Percentiles rank a stretch among this genome's conserved stretches.
Evolutionary conservation across 108 stramenopile species (phyloP).

Genomic region (Nitzschia putrida): DNA sequence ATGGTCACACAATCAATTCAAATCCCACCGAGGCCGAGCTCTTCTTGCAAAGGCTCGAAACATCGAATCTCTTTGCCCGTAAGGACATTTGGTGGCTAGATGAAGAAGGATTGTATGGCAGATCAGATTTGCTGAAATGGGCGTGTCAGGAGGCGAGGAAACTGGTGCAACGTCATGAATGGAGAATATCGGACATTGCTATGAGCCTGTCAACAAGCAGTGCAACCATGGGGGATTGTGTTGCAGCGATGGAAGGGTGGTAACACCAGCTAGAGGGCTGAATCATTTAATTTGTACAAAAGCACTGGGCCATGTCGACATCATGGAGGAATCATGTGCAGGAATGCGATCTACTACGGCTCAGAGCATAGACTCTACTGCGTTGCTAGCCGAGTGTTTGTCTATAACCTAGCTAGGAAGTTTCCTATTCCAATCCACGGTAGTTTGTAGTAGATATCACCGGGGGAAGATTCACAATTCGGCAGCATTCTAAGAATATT

Average conservation of each 20-base stretch:
- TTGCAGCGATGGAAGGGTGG: constrained; percentile 83
- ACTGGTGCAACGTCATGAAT: constrained; percentile 64
- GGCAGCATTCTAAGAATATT: too few species aligned
- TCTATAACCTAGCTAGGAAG: too few species aligned
- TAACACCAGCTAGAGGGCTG: too few species aligned
- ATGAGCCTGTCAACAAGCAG: constrained; percentile 77
- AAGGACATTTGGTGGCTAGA: constrained; percentile 29
- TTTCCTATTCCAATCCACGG: too few species aligned
- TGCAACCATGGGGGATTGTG: constrained; percentile 89
- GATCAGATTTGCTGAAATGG: constrained; percentile 74
- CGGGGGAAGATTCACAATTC: too few species aligned
- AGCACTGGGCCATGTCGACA: too few species aligned
- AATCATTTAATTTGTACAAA: too few species aligned
- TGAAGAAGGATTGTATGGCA: constrained; percentile 39
- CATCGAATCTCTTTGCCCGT: constrained; percentile 35
- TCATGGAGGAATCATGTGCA: too few species aligned
- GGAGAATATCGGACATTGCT: constrained; percentile 59
- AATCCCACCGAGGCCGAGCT: constrained; percentile 88
- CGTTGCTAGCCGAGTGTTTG: too few species aligned
- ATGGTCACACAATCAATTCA: constrained; percentile 83
- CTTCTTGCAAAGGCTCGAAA: constrained; percentile 71
- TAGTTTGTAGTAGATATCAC: too few species aligned
- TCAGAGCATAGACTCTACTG: too few species aligned
- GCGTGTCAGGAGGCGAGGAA: constrained; percentile 78
- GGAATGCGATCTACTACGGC: too few species aligned